Percentiles rank a stretch among this genome's conserved stretches.
These are phyloP conservation scores for Entrophospora sp. DNA, from an alignment of 192 early-diverging fungal species.

Conservation along the genomic window DNA sequence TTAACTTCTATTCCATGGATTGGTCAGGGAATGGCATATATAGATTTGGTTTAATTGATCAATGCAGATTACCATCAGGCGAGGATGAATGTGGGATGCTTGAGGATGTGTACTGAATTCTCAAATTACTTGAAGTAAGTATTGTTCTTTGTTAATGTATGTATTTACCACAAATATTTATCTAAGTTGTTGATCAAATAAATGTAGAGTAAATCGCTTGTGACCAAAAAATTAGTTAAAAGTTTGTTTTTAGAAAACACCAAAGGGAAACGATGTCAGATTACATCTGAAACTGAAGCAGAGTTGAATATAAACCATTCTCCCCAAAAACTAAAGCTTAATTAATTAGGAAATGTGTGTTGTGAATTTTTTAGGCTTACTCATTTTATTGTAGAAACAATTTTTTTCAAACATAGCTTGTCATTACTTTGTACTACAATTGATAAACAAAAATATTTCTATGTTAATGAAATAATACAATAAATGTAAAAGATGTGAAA, in stretches of 20 bases:
- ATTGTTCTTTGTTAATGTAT: not conserved
- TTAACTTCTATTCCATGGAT: constrained; percentile 12
- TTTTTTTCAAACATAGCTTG: too few relatives aligned
- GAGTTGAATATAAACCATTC: not conserved
- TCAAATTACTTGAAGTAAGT: constrained; percentile 17
- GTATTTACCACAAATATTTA: constrained; percentile 2
- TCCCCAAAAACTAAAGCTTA: not conserved
- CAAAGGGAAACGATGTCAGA: not conserved
- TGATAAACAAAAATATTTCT: too few relatives aligned
- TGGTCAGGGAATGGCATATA: not conserved
- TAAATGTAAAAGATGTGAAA: too few relatives aligned
- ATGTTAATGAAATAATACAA: too few relatives aligned
- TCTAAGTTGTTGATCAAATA: not conserved
- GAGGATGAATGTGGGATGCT: not conserved
- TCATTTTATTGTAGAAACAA: too few relatives aligned
- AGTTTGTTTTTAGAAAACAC: constrained; percentile 9
- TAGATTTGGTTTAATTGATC: constrained; percentile 10
- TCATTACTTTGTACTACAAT: too few relatives aligned
- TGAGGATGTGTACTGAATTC: not conserved
- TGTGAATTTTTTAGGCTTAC: too few relatives aligned
- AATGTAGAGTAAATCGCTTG: not conserved
- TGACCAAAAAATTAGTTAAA: constrained; percentile 11
- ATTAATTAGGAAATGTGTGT: too few relatives aligned
- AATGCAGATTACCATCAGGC: not conserved
- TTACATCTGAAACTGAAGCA: not conserved